These are phyloP conservation scores for Zymoseptoria passerinii DNA, from an alignment of 2,329 filamentous ascomycete species.

Conservation along the genomic window DNA sequence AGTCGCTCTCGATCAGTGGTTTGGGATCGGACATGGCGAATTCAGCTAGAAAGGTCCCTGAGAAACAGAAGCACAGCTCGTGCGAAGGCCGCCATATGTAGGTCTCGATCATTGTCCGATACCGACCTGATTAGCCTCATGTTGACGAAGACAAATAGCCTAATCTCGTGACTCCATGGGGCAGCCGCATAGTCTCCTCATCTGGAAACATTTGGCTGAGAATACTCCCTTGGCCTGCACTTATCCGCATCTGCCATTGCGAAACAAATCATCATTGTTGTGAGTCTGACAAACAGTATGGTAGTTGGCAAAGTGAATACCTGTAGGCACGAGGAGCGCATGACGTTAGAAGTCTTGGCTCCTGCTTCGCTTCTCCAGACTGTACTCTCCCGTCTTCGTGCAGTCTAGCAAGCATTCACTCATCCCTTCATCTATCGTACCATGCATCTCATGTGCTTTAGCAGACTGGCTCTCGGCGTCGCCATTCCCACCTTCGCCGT, in stretches of 20 bases:
- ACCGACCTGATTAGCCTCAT: background rate
- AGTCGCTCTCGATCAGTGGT: constrained; percentile 65
- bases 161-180: background rate
- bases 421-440: background rate
- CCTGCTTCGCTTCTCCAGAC: background rate
- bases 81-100: background rate
- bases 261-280: background rate
- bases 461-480: constrained; percentile 10
- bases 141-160: background rate
- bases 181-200: background rate
- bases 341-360: background rate
- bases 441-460: constrained; percentile 14
- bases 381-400: background rate
- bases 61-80: background rate
- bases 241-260: background rate
- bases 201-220: background rate
- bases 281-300: background rate
- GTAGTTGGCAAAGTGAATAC: background rate
- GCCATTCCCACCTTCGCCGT: constrained; percentile 11
- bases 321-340: background rate
- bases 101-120: background rate
- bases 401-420: background rate
- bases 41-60: background rate
- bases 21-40: constrained; percentile 31
- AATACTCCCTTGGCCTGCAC: background rate